Evolutionary conservation across 371 early-diverging fungal genomes (phyloP).

Genomic region (Vittaforma corneae): DNA sequence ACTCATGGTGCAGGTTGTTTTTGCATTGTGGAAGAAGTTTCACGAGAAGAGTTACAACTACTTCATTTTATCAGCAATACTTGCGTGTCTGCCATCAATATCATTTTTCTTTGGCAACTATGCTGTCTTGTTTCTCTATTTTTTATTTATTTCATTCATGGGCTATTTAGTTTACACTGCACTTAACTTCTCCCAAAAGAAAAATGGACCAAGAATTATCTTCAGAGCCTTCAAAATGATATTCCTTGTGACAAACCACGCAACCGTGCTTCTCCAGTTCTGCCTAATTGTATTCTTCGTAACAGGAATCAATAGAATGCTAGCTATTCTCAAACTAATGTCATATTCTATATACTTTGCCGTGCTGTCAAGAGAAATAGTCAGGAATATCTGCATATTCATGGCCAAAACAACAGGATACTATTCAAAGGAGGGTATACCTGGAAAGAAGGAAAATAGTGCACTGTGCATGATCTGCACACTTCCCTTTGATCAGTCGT

Average conservation of each 20-base stretch:
- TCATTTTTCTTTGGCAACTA: constrained; percentile 26
- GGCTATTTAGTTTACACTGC: constrained; percentile 26
- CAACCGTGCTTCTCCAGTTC: constrained; percentile 19
- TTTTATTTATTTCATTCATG: constrained; percentile 27
- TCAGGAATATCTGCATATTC: constrained; percentile 45
- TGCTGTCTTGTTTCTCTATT: constrained; percentile 40
- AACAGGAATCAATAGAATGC: neutral
- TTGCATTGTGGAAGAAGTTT: constrained; percentile 44
- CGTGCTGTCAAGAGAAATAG: constrained; percentile 50
- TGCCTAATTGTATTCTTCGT: constrained; percentile 18
- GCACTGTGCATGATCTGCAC: constrained; percentile 48
- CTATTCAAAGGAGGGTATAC: constrained; percentile 44
- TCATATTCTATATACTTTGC: constrained; percentile 53
- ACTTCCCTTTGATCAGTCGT: constrained; percentile 25
- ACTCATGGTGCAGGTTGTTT: constrained; percentile 45
- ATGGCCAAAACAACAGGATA: constrained; percentile 48
- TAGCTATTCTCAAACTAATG: constrained; percentile 16
- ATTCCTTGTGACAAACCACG: constrained; percentile 38
- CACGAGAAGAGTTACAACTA: constrained; percentile 34
- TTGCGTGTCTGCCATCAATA: constrained; percentile 44
- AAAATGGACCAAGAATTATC: constrained; percentile 29
- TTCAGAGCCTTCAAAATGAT: constrained; percentile 35
- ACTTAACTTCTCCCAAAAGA: constrained; percentile 6
- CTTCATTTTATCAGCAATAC: constrained; percentile 29
- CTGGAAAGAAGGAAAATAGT: constrained; percentile 29